Base-by-base conservation (phyloP, 2,329 filamentous ascomycete genomes). In the Fusarium sp. region DNA sequence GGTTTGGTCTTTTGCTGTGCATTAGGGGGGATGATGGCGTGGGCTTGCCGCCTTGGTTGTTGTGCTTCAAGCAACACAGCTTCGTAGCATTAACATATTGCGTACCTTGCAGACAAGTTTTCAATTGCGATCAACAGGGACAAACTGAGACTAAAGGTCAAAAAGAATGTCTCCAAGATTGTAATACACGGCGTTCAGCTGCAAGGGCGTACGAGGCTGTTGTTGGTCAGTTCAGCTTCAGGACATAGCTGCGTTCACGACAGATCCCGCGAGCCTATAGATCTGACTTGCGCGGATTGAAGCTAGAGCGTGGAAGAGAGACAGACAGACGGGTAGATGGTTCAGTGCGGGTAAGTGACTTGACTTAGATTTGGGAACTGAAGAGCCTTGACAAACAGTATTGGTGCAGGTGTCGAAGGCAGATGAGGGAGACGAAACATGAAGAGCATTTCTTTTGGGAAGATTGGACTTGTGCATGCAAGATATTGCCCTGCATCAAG, bases 371-470 rank as follows among this genome's bases (percentile, higher is more conserved):
- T 79, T 59, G 61, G 72, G 70, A 77, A 70, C 76, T 76, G 75
- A 75, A 78, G 72, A 70, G 77, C 79, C 71, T 80, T 69, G 76
- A 72, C 59, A 56, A 69, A 54, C 52, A 71, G 31, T 67, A 70
- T 71, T 62, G 73, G 73, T 73, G 72, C 70, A 67, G 73, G 66
- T 72, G 74, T 76, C 46, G 42, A 56, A 66, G 63, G 62, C 59
- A 70, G 75, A 73, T 72, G 69, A 76, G 75, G 62, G 69, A 77
- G 76, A 70, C 73, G 66, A 70, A 73, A 75, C 69, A 76, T 66
- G 76, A 71, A 71, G 74, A 67, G 76, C 77, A 78, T 81, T 81
- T 79, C 79, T 78, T 80, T 79, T 81, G 73, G 70, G 73, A 73
- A 74, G 35, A 69, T 73, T 73, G 69, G 70, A 73, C 69, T 54